Conservation (phyloP, 768 basidiomycete species). For the Tricholoma bakamatsutake region DNA sequence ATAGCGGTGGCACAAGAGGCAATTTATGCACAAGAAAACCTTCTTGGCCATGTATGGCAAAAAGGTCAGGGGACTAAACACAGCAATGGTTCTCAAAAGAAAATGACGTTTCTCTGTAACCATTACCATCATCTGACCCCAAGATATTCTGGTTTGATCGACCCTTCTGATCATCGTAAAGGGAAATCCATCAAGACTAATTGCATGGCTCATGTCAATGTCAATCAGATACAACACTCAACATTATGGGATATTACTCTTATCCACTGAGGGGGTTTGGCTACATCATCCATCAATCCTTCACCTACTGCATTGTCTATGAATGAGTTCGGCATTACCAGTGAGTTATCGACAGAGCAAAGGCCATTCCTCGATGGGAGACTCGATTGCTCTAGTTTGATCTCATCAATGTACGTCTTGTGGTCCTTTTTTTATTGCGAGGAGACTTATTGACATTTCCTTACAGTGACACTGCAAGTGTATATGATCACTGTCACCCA, state of each 20-base stretch:
- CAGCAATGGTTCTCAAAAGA: slow-evolving; percentile 3
- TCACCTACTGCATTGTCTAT: too few relatives aligned
- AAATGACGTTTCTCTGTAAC: slow-evolving; percentile 15
- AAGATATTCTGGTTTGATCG: slow-evolving; percentile 6
- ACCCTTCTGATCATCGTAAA: slow-evolving; percentile 14
- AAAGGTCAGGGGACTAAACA: slow-evolving; percentile 10
- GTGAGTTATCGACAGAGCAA: too few relatives aligned
- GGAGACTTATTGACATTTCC: too few relatives aligned
- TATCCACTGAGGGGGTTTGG: slow-evolving; percentile 10
- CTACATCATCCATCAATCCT: slow-evolving; percentile 17
- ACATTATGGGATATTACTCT: slow-evolving; percentile 14
- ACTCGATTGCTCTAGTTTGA: too few relatives aligned
- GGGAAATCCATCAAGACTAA: slow-evolving; percentile 15
- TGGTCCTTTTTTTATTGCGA: too few relatives aligned
- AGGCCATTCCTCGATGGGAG: too few relatives aligned
- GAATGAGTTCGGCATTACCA: too few relatives aligned
- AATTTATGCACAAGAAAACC: slow-evolving; percentile 10
- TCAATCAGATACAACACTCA: slow-evolving; percentile 4
- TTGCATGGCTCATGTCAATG: slow-evolving; percentile 21
- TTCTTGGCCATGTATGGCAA: slow-evolving; percentile 15
- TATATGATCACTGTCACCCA: too few relatives aligned
- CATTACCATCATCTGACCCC: slow-evolving; percentile 10
- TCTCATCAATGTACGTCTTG: too few relatives aligned
- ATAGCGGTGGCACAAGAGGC: slow-evolving; percentile 9
- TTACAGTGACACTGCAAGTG: too few relatives aligned